These are phyloP conservation scores for Mycena citricolor DNA, from an alignment of 1,284 basidiomycete genomes.

Conservation along the genomic window DNA sequence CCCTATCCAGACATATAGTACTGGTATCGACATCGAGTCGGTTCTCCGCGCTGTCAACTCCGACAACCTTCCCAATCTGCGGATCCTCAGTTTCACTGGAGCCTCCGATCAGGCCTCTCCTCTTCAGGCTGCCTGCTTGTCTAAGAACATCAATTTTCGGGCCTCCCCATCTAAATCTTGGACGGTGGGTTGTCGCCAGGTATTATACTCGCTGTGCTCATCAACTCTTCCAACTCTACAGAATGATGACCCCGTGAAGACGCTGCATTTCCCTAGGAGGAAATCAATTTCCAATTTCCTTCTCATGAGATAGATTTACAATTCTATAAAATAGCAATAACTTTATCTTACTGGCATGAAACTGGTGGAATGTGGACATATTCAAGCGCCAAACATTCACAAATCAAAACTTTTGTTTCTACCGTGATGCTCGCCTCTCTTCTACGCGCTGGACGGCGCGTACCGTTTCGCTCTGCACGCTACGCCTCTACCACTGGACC, in stretches of 20 bases:
- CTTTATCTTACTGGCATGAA: neutral
- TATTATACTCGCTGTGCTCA: no score
- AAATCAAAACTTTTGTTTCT: neutral
- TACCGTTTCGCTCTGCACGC: slow-evolving; percentile 13
- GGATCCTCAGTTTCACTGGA: slow-evolving; percentile 35
- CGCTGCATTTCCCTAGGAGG: slow-evolving; percentile 39
- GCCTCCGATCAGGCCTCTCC: slow-evolving; percentile 27
- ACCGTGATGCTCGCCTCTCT: slow-evolving; percentile 14
- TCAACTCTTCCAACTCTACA: slow-evolving; percentile 24
- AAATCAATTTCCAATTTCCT: slow-evolving; percentile 42
- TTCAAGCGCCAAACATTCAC: slow-evolving; percentile 3
- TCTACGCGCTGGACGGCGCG: slow-evolving; percentile 11
- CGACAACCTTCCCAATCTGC: slow-evolving; percentile 38
- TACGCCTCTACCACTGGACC: slow-evolving; percentile 6
- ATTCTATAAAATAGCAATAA: neutral
- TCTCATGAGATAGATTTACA: slow-evolving; percentile 35
- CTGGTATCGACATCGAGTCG: slow-evolving; percentile 27
- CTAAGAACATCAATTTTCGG: slow-evolving; percentile 32
- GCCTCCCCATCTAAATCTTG: slow-evolving; percentile 33
- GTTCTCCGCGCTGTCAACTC: slow-evolving; percentile 35
- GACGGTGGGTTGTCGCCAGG: slow-evolving; percentile 34
- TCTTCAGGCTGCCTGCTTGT: slow-evolving; percentile 32
- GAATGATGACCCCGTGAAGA: slow-evolving; percentile 42
- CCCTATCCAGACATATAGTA: slow-evolving; percentile 31
- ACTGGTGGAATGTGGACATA: no score